Conservation (phyloP, 306 rosid species). For the Hippophae tibetana region DNA sequence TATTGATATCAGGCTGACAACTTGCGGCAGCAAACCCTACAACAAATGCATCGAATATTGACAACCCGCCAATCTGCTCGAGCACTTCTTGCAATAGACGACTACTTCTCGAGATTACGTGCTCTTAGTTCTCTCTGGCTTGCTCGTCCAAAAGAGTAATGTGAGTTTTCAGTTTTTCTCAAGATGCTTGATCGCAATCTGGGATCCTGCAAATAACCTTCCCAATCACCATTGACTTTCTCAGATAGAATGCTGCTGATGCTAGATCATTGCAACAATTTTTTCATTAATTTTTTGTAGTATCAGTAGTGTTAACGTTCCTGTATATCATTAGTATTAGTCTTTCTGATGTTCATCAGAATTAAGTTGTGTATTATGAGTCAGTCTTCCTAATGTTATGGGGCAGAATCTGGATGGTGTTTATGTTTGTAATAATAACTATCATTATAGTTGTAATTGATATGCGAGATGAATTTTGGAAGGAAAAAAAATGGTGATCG, state of each 20-base stretch:
- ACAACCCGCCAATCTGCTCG: constrained; percentile 97
- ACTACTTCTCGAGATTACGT: constrained; percentile 75
- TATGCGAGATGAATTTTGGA: too few relatives aligned
- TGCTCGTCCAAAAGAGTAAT: constrained; percentile 84
- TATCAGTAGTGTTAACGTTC: constrained; percentile 1
- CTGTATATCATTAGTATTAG: constrained; percentile 7
- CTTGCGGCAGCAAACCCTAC: constrained; percentile 89
- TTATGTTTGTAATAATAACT: too few relatives aligned
- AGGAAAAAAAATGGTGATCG: too few relatives aligned
- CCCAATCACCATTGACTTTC: constrained; percentile 8
- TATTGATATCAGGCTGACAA: constrained; percentile 67
- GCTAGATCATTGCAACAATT: constrained; percentile 7
- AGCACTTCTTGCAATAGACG: constrained; percentile 82
- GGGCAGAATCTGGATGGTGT: too few relatives aligned
- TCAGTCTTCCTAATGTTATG: too few relatives aligned
- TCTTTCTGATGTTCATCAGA: too few relatives aligned
- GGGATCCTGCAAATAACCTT: constrained; percentile 12
- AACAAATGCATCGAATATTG: constrained; percentile 92
- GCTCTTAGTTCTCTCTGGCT: constrained; percentile 98
- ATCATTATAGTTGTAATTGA: too few relatives aligned
- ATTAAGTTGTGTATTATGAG: too few relatives aligned
- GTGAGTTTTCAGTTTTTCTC: background rate
- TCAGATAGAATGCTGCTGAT: constrained; percentile 10
- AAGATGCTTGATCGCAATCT: constrained; percentile 10
- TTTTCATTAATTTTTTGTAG: background rate